phyloP scores from a whole-genome alignment of 306 rosid genomes.

The Rubus parviflorus region DNA sequence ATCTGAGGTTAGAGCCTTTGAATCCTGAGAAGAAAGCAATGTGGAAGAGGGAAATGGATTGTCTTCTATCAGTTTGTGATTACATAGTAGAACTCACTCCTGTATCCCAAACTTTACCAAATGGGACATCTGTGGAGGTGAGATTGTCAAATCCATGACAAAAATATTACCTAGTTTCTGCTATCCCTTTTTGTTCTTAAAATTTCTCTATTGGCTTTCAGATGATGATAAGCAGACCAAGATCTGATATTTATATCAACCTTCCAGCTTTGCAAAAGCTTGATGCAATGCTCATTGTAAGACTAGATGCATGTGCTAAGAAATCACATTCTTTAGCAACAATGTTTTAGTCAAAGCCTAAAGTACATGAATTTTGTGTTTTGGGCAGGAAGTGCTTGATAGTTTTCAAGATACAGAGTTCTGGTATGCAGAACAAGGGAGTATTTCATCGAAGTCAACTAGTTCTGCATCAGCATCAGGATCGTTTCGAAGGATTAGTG shows the following conservation, averaged over 20 bases:
- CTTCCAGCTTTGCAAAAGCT: slow-evolving; percentile 93
- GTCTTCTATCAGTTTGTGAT: slow-evolving; percentile 90
- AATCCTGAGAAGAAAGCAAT: slow-evolving; percentile 80
- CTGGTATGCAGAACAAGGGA: slow-evolving; percentile 90
- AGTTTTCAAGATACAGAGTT: slow-evolving; percentile 78
- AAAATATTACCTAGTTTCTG: slow-evolving; percentile 2
- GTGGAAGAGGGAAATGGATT: slow-evolving; percentile 96
- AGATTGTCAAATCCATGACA: slow-evolving; percentile 18
- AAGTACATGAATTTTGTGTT: background rate
- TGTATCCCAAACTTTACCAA: slow-evolving; percentile 55
- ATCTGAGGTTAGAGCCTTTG: slow-evolving; percentile 77
- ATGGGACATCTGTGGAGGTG: slow-evolving; percentile 83
- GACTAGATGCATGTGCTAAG: slow-evolving; percentile 23
- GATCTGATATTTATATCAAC: slow-evolving; percentile 79
- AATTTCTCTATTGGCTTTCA: slow-evolving; percentile 29
- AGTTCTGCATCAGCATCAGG: slow-evolving; percentile 34
- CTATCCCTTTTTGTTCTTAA: slow-evolving; percentile 12
- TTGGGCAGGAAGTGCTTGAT: slow-evolving; percentile 75
- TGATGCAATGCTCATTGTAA: slow-evolving; percentile 86
- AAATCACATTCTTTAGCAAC: background rate
- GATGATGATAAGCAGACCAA: slow-evolving; percentile 82
- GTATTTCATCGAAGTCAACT: slow-evolving; percentile 63
- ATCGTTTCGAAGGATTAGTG: slow-evolving; percentile 66
- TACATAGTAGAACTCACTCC: slow-evolving; percentile 88
- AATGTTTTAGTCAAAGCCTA: slow-evolving; percentile 10